phyloP scores from a whole-genome alignment of 2,329 filamentous ascomycete genomes.

The Phoma herbarum region DNA sequence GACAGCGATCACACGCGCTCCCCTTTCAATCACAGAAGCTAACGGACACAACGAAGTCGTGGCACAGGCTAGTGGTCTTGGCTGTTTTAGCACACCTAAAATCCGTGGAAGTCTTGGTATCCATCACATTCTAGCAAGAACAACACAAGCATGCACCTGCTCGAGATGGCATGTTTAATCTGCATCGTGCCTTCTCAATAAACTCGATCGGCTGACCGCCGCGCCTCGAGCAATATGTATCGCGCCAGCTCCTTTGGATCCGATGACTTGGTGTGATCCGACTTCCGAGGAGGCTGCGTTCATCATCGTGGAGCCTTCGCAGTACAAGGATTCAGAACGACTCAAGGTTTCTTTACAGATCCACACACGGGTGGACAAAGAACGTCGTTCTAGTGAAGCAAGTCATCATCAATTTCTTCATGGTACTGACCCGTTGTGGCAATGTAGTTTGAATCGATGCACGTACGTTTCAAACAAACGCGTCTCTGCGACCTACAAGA shows the following conservation, averaged over 20 bases:
- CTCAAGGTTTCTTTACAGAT: too few relatives aligned
- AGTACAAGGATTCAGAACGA: background rate
- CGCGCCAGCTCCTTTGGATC: background rate
- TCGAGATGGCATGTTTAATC: background rate
- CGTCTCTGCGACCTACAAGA: background rate
- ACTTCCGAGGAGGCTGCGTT: background rate
- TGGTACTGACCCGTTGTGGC: background rate
- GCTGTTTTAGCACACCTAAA: background rate
- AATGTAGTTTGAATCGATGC: background rate
- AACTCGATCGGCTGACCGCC: conserved; percentile 1
- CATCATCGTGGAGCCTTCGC: background rate
- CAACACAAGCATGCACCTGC: background rate
- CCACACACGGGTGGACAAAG: background rate
- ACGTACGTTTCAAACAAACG: background rate
- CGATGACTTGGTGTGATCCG: conserved; percentile 1
- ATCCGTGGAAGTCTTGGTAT: background rate
- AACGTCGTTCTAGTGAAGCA: background rate
- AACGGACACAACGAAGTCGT: background rate
- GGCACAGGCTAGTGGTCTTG: background rate
- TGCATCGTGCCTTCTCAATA: background rate
- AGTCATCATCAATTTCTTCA: background rate
- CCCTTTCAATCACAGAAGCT: background rate
- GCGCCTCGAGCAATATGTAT: background rate
- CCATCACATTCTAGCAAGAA: background rate
- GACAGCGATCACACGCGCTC: background rate